Percentiles rank a stretch among this genome's conserved stretches.
Conservation (phyloP, 2,329 filamentous ascomycete species). For the Amylocarpus encephaloides region DNA sequence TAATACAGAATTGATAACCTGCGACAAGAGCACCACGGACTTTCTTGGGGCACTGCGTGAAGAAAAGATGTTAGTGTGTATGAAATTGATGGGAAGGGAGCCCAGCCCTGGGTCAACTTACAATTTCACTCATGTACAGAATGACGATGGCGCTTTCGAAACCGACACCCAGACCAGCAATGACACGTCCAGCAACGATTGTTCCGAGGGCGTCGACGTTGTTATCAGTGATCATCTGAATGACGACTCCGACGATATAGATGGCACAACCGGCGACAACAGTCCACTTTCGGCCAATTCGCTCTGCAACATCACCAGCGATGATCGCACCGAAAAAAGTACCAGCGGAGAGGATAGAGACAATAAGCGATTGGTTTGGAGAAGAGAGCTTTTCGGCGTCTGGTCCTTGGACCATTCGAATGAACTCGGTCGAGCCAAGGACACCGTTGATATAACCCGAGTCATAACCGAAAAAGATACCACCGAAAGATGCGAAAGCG, state of each 20-base stretch:
- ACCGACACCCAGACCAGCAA: conserved; percentile 73
- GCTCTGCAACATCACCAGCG: conserved; percentile 73
- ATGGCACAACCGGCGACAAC: conserved; percentile 56
- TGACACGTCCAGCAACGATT: conserved; percentile 57
- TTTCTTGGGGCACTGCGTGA: conserved; percentile 55
- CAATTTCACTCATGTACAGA: conserved; percentile 62
- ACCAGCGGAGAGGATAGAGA: conserved; percentile 59
- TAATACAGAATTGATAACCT: conserved; percentile 79
- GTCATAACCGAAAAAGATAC: conserved; percentile 57
- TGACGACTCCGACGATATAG: conserved; percentile 59
- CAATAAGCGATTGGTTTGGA: conserved; percentile 32
- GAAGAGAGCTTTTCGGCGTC: conserved; percentile 35
- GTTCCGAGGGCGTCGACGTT: conserved; percentile 43
- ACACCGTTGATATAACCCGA: conserved; percentile 66
- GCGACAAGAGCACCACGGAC: conserved; percentile 75
- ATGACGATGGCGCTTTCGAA: conserved; percentile 74
- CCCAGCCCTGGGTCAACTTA: conserved; percentile 10
- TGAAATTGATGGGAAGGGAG: too few species aligned
- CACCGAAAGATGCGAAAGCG: conserved; percentile 64
- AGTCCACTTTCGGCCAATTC: conserved; percentile 59
- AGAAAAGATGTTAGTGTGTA: too few species aligned
- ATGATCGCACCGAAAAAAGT: conserved; percentile 78
- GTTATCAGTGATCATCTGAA: conserved; percentile 58
- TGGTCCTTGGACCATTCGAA: conserved; percentile 9
- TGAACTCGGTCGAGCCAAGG: conserved; percentile 41